phyloP scores from a whole-genome alignment of 78 protist species.

The Trichosphaerium sp. region DNA sequence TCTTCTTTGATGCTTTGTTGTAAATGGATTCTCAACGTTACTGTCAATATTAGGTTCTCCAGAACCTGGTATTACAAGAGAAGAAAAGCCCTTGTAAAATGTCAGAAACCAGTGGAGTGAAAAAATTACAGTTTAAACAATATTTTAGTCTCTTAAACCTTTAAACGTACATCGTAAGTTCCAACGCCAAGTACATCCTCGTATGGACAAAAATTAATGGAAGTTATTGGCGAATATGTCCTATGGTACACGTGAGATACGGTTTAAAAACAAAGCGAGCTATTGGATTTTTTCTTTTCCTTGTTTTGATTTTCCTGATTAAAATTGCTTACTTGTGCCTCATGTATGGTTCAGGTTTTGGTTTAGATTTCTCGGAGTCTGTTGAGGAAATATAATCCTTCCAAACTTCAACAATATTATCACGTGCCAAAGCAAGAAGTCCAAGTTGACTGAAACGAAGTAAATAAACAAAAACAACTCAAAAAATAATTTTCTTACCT shows the following conservation, averaged over 20 bases:
- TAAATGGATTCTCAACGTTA: conserved; percentile 88
- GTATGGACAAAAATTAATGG: conserved; percentile 79
- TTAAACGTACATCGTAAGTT: conserved; percentile 12
- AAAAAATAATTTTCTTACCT: too few species aligned
- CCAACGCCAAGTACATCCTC: conserved; percentile 92
- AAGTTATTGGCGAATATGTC: neutral
- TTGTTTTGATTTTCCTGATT: neutral
- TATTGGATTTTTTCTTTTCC: conserved; percentile 46
- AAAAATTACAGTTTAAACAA: neutral
- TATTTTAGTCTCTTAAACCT: conserved; percentile 21
- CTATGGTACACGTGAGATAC: conserved; percentile 39
- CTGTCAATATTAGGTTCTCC: conserved; percentile 95
- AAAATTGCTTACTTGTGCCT: neutral
- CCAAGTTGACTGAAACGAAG: too few species aligned
- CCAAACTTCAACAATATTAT: conserved; percentile 44
- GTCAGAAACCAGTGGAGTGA: neutral
- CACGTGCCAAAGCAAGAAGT: too few species aligned
- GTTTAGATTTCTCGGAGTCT: too few species aligned
- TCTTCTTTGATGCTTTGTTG: conserved; percentile 49
- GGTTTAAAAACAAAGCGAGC: conserved; percentile 31
- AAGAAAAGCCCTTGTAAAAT: neutral
- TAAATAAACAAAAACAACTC: too few species aligned
- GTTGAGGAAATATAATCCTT: too few species aligned
- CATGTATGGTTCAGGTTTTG: neutral
- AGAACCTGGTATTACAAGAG: conserved; percentile 62